A percentile compares a stretch with the other conserved stretches of the same genome.
These are phyloP conservation scores for Ganoderma sinense DNA, from an alignment of 1,284 basidiomycete species.

Conservation along the genomic window DNA sequence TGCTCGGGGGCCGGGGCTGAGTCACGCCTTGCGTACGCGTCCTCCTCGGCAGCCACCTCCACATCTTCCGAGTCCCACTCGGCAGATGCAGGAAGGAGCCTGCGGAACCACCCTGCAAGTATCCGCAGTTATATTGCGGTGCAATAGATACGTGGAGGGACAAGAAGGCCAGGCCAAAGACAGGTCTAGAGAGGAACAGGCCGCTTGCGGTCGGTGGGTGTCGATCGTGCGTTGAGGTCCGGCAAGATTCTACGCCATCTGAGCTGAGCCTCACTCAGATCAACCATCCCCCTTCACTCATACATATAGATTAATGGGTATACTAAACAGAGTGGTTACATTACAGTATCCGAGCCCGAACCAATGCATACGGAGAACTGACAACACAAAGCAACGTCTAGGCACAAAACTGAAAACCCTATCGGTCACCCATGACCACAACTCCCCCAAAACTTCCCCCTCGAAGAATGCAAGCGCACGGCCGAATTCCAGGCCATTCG, in stretches of 20 bases:
- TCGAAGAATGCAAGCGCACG: background rate
- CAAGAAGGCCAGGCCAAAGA: background rate
- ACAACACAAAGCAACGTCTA: background rate
- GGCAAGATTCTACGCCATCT: too few species aligned
- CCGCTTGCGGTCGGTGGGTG: too few species aligned
- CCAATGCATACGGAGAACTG: background rate
- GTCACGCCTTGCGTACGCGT: conserved; percentile 11
- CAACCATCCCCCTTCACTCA: background rate
- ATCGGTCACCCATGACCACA: background rate
- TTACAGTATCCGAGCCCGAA: background rate
- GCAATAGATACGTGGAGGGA: background rate
- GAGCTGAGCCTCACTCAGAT: too few species aligned
- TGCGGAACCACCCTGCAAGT: background rate
- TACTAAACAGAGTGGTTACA: background rate
- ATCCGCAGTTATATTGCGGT: background rate
- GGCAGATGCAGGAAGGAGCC: background rate
- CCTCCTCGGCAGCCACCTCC: conserved; percentile 15
- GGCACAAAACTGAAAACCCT: background rate
- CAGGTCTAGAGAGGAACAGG: too few species aligned
- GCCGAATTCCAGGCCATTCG: background rate
- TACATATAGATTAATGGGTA: background rate
- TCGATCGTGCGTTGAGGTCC: too few species aligned
- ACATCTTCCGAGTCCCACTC: too few species aligned
- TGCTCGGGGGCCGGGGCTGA: background rate
- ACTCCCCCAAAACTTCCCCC: background rate